These are phyloP conservation scores for Penicillium fuscoglaucum DNA, from an alignment of 2,329 filamentous ascomycete genomes.

Conservation along the genomic window DNA sequence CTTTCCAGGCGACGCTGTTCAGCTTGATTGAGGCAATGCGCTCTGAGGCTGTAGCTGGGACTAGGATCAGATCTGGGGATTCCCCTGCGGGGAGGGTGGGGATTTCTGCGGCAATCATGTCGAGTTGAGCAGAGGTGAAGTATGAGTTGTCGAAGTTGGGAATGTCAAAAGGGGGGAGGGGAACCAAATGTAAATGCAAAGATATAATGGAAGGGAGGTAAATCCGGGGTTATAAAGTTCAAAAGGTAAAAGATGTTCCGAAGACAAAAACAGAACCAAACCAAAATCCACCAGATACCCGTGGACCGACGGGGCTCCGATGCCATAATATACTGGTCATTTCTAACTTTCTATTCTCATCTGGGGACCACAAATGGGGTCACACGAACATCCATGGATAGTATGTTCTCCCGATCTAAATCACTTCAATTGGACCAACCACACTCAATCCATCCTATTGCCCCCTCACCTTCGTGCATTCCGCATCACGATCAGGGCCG, in stretches of 20 bases:
- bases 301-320: conserved; percentile 10
- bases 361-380: neutral
- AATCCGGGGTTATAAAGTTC: conserved; percentile 7
- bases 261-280: neutral
- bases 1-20: conserved; percentile 60
- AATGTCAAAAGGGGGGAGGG: neutral
- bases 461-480: conserved; percentile 7
- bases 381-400: conserved; percentile 2
- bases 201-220: neutral
- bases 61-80: conserved; percentile 55
- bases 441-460: neutral
- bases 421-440: conserved; percentile 3
- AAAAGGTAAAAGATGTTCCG: conserved; percentile 4
- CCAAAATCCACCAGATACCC: neutral
- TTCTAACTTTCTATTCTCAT: neutral
- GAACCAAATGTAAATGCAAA: neutral
- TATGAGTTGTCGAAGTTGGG: neutral
- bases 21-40: conserved; percentile 52
- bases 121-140: neutral
- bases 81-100: conserved; percentile 48
- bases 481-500: conserved; percentile 18
- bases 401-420: neutral
- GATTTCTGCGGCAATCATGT: conserved; percentile 40
- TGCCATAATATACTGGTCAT: conserved; percentile 1
- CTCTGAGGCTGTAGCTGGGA: conserved; percentile 57